phyloP scores from a whole-genome alignment of 116 monocot species.

The Papilionanthe hybrid region DNA sequence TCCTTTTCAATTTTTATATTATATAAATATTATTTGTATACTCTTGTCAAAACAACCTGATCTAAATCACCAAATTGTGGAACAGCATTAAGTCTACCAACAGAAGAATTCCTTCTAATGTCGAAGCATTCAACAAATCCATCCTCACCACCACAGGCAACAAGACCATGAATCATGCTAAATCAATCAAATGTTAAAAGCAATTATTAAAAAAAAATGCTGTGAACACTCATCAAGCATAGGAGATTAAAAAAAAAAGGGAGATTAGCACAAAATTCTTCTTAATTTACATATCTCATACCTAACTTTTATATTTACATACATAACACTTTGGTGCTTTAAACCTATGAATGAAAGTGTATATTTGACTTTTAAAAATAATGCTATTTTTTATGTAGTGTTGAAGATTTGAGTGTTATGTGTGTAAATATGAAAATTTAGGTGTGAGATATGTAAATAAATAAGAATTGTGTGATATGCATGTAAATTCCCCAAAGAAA shows the following conservation, averaged over 20 bases:
- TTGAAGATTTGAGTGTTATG: too few species aligned
- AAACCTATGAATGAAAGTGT: too few species aligned
- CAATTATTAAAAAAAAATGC: background rate
- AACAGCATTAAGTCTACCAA: slow-evolving; percentile 68
- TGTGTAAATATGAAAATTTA: too few species aligned
- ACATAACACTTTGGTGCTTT: too few species aligned
- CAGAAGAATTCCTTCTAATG: slow-evolving; percentile 70
- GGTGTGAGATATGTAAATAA: too few species aligned
- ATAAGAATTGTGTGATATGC: too few species aligned
- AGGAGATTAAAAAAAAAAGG: background rate
- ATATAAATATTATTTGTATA: slow-evolving; percentile 1
- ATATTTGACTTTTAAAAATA: too few species aligned
- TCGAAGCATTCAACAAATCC: slow-evolving; percentile 95
- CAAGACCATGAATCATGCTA: slow-evolving; percentile 73
- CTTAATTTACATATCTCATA: too few species aligned
- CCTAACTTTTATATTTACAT: too few species aligned
- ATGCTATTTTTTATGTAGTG: too few species aligned
- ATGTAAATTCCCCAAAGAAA: too few species aligned
- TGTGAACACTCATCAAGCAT: background rate
- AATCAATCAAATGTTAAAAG: slow-evolving; percentile 7
- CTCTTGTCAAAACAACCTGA: slow-evolving; percentile 41
- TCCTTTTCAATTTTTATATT: background rate
- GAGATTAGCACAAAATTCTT: too few species aligned
- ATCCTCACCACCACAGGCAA: slow-evolving; percentile 98
- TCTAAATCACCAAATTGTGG: slow-evolving; percentile 40